These are phyloP conservation scores for Blastobotrys illinoisensis DNA, from an alignment of 1,139 yeast species.

Conservation along the genomic window DNA sequence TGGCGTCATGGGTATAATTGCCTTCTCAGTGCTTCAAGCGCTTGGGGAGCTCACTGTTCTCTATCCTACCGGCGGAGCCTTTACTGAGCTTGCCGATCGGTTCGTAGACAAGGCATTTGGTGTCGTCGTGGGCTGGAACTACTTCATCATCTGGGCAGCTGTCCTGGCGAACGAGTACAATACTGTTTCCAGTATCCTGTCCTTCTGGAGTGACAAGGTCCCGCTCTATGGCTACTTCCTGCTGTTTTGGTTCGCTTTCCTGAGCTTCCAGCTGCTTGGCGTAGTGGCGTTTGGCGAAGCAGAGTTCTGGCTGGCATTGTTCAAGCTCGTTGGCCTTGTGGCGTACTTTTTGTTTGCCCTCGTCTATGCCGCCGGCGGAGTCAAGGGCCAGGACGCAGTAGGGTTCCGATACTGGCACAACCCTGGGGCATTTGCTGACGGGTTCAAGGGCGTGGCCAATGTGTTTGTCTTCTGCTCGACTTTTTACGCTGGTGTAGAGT, in stretches of 20 bases:
- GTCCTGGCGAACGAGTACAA: slow-evolving; percentile 58
- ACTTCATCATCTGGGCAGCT: slow-evolving; percentile 57
- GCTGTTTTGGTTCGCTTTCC: slow-evolving; percentile 50
- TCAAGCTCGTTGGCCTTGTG: slow-evolving; percentile 49
- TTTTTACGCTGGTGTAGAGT: slow-evolving; percentile 74
- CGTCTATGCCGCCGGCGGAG: slow-evolving; percentile 62
- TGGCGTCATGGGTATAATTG: slow-evolving; percentile 52
- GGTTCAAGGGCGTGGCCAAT: slow-evolving; percentile 62
- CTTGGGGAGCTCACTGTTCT: slow-evolving; percentile 63
- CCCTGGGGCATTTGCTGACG: slow-evolving; percentile 72
- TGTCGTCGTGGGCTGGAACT: slow-evolving; percentile 57
- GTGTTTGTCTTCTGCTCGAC: slow-evolving; percentile 66
- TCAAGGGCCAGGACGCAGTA: slow-evolving; percentile 27
- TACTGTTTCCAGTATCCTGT: slow-evolving; percentile 48
- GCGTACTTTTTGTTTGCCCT: slow-evolving; percentile 57
- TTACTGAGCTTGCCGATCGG: slow-evolving; percentile 52
- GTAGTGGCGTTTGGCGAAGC: slow-evolving; percentile 61
- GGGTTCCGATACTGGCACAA: slow-evolving; percentile 73
- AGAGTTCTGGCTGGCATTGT: slow-evolving; percentile 58
- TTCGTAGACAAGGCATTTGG: slow-evolving; percentile 56
- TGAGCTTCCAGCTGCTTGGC: slow-evolving; percentile 52
- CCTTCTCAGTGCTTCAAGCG: slow-evolving; percentile 53
- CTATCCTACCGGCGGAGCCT: slow-evolving; percentile 58
- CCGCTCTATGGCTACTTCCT: slow-evolving; percentile 55
- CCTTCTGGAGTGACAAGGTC: slow-evolving; percentile 56